Conservation (phyloP, 1,284 basidiomycete species). For the Phellinidium pouzarii region DNA sequence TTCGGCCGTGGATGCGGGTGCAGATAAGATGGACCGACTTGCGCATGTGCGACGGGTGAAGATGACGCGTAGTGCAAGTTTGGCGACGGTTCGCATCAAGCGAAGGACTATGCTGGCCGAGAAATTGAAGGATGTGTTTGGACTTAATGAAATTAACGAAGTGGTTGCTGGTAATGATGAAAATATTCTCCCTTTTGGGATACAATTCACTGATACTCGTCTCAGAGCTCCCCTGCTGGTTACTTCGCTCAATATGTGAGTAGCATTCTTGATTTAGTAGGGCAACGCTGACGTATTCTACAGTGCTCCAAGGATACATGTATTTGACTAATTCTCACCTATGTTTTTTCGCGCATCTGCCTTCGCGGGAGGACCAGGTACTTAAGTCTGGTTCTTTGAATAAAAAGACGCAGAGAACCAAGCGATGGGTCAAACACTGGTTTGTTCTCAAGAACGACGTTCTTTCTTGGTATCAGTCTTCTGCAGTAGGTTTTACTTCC, state of each 20-base stretch:
- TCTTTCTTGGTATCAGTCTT: constrained; percentile 92
- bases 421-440: constrained; percentile 90
- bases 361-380: constrained; percentile 80
- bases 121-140: constrained; percentile 83
- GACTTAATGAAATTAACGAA: constrained; percentile 70
- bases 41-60: constrained; percentile 14
- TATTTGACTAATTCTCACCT: constrained; percentile 89
- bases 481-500: constrained; percentile 50
- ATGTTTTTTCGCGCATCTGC: constrained; percentile 97
- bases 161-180: constrained; percentile 65
- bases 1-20: neutral
- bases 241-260: constrained; percentile 80
- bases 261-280: constrained; percentile 23
- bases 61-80: constrained; percentile 48
- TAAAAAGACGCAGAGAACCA: constrained; percentile 81
- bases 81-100: constrained; percentile 64
- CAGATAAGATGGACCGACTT: constrained; percentile 6
- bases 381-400: constrained; percentile 80
- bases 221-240: constrained; percentile 82
- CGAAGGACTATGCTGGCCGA: constrained; percentile 70
- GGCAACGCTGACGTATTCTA: constrained; percentile 1
- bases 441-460: constrained; percentile 91
- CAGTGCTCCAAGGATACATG: constrained; percentile 94
- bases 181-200: neutral
- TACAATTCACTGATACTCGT: constrained; percentile 13